Base-by-base conservation (phyloP, 495 filamentous ascomycete species). In the Hyaloscypha finlandica region DNA sequence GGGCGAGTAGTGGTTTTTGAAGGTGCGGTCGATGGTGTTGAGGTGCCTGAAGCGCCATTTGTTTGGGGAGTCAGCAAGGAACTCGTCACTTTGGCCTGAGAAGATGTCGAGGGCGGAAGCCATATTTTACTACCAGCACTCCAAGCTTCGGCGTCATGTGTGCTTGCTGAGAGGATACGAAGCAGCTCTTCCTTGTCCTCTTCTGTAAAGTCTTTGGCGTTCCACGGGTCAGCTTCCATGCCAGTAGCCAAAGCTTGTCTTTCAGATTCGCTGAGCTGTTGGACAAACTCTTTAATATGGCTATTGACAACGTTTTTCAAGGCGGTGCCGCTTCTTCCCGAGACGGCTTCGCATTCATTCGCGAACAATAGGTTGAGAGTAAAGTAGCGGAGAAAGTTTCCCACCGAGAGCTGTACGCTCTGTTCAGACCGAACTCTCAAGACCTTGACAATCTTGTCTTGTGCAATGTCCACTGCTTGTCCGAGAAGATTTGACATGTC, bases 261-360 rank as follows among this genome's bases (percentile, higher is more conserved):
- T 73, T 96, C 89, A 4, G 81, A 77, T 59, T 95, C 91, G 6
- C 89, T 88, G 65, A 93, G 89, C 4, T 85, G 80, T 37, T 87
- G 82, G 55, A 97, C 90, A 70, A 94, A 99, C 33, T 96, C 93
- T 56, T 87, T 88, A 73, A 99, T 97, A 66, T 99, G 95, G 59
- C 86, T 88, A 68, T 96, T 94, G 45, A 99, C 92, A 2, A 96
- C 84, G 4, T 86, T 94, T 75, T 97, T 97, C 32, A 99, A 81
- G 1, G 89, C 84, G 6, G 88, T 89, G 3, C 94, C 94, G 61
- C 92, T 88, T 62, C 95, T 86, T 3, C 95, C 95, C 16, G 92
- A 97, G 19, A 97, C 92, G 4, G 95, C 92, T 76, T 99, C 95
- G 71, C 95, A 99, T 74, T 99, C 95, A 71, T 97, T 96, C 8